A percentile compares a stretch with the other conserved stretches of the same genome.
These are phyloP conservation scores for Cornus kousa DNA, from an alignment of 148 eudicot genomes.

Conservation along the genomic window DNA sequence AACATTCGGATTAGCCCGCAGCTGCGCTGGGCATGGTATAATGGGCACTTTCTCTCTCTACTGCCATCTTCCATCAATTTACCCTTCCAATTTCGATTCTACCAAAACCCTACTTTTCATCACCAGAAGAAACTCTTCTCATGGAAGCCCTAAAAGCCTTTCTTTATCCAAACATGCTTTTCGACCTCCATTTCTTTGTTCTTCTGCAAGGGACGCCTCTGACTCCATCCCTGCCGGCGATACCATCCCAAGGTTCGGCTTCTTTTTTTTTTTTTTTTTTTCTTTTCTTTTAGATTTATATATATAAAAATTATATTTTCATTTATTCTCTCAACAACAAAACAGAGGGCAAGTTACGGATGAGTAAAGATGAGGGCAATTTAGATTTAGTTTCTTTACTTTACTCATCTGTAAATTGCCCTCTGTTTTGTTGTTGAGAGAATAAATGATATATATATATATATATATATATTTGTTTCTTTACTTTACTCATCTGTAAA, in stretches of 20 bases:
- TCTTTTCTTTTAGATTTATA: background rate
- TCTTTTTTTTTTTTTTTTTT: background rate
- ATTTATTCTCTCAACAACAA: background rate
- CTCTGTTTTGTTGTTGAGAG: background rate
- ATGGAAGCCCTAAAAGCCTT: slow-evolving; percentile 21
- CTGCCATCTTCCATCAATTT: slow-evolving; percentile 20
- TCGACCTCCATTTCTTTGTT: slow-evolving; percentile 23
- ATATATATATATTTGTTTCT: background rate
- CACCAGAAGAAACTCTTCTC: background rate
- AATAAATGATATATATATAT: background rate
- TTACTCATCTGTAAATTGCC: background rate
- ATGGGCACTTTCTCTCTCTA: slow-evolving; percentile 30
- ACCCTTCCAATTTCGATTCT: slow-evolving; percentile 12
- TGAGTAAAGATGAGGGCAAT: background rate
- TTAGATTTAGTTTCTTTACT: background rate
- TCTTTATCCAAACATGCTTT: slow-evolving; percentile 16
- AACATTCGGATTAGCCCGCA: no score
- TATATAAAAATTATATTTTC: background rate
- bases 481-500: background rate
- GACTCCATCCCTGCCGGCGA: slow-evolving; percentile 28
- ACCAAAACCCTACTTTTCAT: slow-evolving; percentile 15
- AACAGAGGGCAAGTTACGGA: background rate
- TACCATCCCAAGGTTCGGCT: slow-evolving; percentile 41
- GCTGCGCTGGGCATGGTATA: background rate
- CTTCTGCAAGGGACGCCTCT: slow-evolving; percentile 36